Percentiles rank a stretch among this genome's conserved stretches.
Evolutionary conservation across 164 flowering plant species (phyloP).

Genomic region (grape (Vitis vinifera)): ASM3070453v1 NC_081815.1:6262001-6262500

Average conservation of each 20-base stretch:
- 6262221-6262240: not conserved
- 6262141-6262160: not conserved
- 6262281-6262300: too few species aligned
- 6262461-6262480: too few species aligned
- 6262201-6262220: slow-evolving; percentile 24
- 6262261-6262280: too few species aligned
- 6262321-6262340: too few species aligned
- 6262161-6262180: not conserved
- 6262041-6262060: slow-evolving; percentile 2
- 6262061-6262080: slow-evolving; percentile 6
- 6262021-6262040: not conserved
- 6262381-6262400: too few species aligned
- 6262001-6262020: not conserved
- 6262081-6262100: slow-evolving; percentile 11
- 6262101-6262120: slow-evolving; percentile 23
- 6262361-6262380: too few species aligned
- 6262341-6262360: too few species aligned
- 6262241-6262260: not conserved
- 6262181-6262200: slow-evolving; percentile 18
- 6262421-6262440: too few species aligned
- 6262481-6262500: too few species aligned
- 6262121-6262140: slow-evolving; percentile 32
- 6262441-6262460: too few species aligned
- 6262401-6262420: too few species aligned
- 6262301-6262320: too few species aligned